A percentile compares a stretch with the other conserved stretches of the same genome.
These are phyloP conservation scores for Harringtonia lauricola DNA, from an alignment of 2,329 filamentous ascomycete species.

Conservation along the genomic window DNA sequence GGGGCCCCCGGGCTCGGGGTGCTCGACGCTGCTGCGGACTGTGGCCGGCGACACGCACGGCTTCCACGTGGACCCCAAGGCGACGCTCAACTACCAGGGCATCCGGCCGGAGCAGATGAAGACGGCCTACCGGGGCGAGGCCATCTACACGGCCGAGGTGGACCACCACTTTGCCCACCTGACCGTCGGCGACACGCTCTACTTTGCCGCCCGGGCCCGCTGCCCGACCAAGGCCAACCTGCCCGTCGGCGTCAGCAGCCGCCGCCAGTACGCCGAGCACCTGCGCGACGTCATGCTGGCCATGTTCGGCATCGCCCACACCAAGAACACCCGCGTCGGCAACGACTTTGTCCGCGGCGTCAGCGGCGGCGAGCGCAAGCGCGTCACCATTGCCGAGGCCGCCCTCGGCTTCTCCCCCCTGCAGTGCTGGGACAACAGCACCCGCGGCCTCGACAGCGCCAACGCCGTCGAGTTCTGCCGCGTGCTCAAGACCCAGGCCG, in stretches of 20 bases:
- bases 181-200: conserved; percentile 66
- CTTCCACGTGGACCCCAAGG: conserved; percentile 56
- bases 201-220: conserved; percentile 64
- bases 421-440: conserved; percentile 63
- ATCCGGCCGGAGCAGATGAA: conserved; percentile 64
- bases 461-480: conserved; percentile 67
- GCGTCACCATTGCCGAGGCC: conserved; percentile 53
- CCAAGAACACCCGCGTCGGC: conserved; percentile 61
- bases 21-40: conserved; percentile 75
- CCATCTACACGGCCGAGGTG: conserved; percentile 76
- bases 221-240: too few relatives aligned
- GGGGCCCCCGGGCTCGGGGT: conserved; percentile 59
- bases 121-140: conserved; percentile 66
- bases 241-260: too few relatives aligned
- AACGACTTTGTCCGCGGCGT: conserved; percentile 68
- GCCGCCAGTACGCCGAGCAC: conserved; percentile 41
- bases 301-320: conserved; percentile 64
- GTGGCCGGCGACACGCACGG: conserved; percentile 73
- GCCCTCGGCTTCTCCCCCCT: conserved; percentile 46
- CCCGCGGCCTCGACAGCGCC: conserved; percentile 60
- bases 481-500: conserved; percentile 54
- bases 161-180: conserved; percentile 72
- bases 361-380: conserved; percentile 61
- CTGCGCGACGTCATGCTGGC: conserved; percentile 64
- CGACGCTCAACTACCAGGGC: conserved; percentile 73